A percentile compares a stretch with the other conserved stretches of the same genome.
phyloP scores from a whole-genome alignment of 768 basidiomycete genomes.

The Pleurotus eryngii region DNA sequence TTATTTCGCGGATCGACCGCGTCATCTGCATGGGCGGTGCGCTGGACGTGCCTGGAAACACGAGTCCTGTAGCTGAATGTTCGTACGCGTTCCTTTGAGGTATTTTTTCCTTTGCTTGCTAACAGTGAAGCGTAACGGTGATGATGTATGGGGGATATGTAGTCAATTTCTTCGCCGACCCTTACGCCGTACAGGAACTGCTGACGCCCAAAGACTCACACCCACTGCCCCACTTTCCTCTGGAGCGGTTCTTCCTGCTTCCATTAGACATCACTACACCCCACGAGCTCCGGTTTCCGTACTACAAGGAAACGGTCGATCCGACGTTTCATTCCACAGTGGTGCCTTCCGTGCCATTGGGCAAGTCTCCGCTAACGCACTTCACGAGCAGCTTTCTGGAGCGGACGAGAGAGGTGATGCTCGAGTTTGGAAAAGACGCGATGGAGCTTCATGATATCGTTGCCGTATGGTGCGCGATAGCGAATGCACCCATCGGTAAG shows the following conservation, averaged over 20 bases:
- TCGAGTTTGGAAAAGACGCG: conserved; percentile 75
- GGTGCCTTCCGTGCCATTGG: conserved; percentile 40
- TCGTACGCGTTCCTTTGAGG: not conserved
- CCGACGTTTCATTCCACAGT: conserved; percentile 49
- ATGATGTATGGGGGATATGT: not conserved
- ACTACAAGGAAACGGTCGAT: conserved; percentile 60
- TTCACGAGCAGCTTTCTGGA: conserved; percentile 82
- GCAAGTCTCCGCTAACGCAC: conserved; percentile 62
- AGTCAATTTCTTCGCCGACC: conserved; percentile 90
- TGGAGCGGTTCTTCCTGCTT: conserved; percentile 64
- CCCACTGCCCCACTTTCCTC: conserved; percentile 45
- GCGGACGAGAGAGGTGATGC: conserved; percentile 72
- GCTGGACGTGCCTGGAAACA: conserved; percentile 88
- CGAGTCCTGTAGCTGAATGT: conserved; percentile 82
- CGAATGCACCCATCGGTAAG: conserved; percentile 51
- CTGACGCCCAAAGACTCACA: conserved; percentile 34
- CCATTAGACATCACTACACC: conserved; percentile 82
- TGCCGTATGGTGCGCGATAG: conserved; percentile 84
- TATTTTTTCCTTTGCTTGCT: not conserved
- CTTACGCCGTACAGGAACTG: conserved; percentile 74
- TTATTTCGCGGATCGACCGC: conserved; percentile 62
- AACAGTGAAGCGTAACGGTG: too few species aligned
- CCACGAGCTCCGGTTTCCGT: conserved; percentile 73
- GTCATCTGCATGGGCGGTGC: conserved; percentile 93
- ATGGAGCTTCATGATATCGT: conserved; percentile 91